A percentile compares a stretch with the other conserved stretches of the same genome.
Conservation (phyloP, 495 filamentous ascomycete species). For the Stereocaulon alpinum region DNA sequence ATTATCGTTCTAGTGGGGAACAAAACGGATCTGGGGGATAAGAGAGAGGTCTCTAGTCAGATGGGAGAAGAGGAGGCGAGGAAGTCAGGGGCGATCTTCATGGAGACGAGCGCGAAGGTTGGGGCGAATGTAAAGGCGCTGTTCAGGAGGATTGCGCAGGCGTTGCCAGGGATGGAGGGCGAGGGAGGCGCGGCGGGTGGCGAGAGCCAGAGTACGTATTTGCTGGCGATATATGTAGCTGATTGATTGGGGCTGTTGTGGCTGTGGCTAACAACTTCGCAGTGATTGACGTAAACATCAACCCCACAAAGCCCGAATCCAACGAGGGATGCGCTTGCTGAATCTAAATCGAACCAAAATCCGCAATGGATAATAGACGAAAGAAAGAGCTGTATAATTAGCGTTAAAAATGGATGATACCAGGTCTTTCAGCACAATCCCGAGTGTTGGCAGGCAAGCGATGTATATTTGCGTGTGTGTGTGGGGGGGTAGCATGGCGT, state of each 20-base stretch:
- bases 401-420: constrained; percentile 1
- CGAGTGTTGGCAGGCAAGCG: background rate
- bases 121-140: constrained; percentile 96
- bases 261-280: constrained; percentile 13
- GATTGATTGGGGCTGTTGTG: background rate
- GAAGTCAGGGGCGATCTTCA: constrained; percentile 92
- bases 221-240: constrained; percentile 17
- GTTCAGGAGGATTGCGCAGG: constrained; percentile 95
- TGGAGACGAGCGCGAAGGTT: constrained; percentile 96
- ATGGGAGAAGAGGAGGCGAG: constrained; percentile 99
- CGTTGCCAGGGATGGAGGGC: constrained; percentile 94
- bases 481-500: constrained; percentile 9
- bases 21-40: constrained; percentile 97
- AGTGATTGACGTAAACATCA: constrained; percentile 97
- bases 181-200: constrained; percentile 47
- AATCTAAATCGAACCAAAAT: background rate
- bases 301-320: constrained; percentile 52
- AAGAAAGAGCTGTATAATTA: constrained; percentile 1
- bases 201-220: constrained; percentile 50
- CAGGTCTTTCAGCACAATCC: background rate
- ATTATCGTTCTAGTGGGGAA: constrained; percentile 98
- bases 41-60: constrained; percentile 80
- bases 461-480: background rate
- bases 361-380: background rate
- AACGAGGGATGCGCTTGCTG: constrained; percentile 82